Evolutionary conservation across 2,329 filamentous ascomycete genomes (phyloP).

Genomic region (Cladobotryum protrusum): DNA sequence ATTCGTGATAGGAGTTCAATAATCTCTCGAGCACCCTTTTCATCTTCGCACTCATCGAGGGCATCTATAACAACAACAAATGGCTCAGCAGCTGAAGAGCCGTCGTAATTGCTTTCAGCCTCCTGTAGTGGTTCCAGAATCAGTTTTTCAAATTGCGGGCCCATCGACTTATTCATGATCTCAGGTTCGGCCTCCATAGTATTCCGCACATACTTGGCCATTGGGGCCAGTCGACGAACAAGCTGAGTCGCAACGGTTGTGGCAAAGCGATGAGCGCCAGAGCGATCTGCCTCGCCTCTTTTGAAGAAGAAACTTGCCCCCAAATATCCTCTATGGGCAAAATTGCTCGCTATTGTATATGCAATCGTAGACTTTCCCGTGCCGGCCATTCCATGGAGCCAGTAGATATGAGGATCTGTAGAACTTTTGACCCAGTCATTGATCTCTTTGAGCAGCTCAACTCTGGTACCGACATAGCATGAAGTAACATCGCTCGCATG

Average conservation of each 20-base stretch:
- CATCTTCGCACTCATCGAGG: constrained; percentile 20
- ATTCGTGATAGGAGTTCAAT: constrained; percentile 15
- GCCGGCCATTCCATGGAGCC: constrained; percentile 15
- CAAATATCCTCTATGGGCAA: constrained; percentile 3
- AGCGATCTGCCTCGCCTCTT: constrained; percentile 28
- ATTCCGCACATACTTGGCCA: constrained; percentile 12
- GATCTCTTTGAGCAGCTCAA: constrained; percentile 2
- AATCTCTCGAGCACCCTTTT: constrained; percentile 23
- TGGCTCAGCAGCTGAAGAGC: background rate
- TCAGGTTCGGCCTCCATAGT: background rate
- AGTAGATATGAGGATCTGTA: constrained; percentile 3
- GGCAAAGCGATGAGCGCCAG: constrained; percentile 28
- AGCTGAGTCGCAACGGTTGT: constrained; percentile 34
- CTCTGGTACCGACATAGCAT: background rate
- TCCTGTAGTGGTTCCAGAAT: constrained; percentile 5
- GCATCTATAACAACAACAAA: constrained; percentile 31
- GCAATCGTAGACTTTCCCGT: constrained; percentile 18
- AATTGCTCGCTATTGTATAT: constrained; percentile 2
- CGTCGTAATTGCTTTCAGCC: fast-evolving
- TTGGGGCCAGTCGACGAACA: constrained; percentile 15
- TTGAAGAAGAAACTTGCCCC: constrained; percentile 39
- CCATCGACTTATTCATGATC: background rate
- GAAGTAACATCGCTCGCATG: background rate
- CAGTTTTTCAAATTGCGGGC: constrained; percentile 12
- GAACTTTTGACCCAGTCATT: background rate